A percentile compares a stretch with the other conserved stretches of the same genome.
phyloP scores from a whole-genome alignment of 163 green algal species.

The Volvox carteri region DNA sequence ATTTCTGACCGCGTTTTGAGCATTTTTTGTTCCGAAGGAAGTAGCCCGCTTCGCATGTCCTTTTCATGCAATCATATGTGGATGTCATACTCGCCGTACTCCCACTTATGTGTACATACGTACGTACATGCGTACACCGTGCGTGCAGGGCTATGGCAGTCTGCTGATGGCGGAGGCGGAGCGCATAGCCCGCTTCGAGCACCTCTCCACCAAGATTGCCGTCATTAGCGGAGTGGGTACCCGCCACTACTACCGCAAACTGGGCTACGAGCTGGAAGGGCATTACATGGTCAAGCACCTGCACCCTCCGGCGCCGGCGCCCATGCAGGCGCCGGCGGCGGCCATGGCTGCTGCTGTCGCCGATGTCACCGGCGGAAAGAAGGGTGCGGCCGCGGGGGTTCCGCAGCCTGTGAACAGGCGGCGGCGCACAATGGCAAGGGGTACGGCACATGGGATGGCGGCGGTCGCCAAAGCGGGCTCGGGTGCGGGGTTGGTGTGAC shows the following conservation, averaged over 20 bases:
- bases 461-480: too few species aligned
- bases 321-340: background rate
- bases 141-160: conserved; percentile 90
- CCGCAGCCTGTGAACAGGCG: conserved; percentile 9
- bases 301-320: background rate
- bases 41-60: too few species aligned
- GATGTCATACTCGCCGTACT: too few species aligned
- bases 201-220: conserved; percentile 89
- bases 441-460: background rate
- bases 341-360: background rate
- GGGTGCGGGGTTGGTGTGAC: too few species aligned
- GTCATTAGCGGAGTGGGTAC: conserved; percentile 98
- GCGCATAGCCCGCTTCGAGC: conserved; percentile 91
- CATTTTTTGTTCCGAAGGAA: too few species aligned
- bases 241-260: conserved; percentile 96
- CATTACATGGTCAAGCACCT: conserved; percentile 97
- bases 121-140: background rate
- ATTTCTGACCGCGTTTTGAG: too few species aligned
- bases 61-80: too few species aligned
- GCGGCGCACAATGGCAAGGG: conserved; percentile 16
- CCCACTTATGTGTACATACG: too few species aligned
- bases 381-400: background rate
- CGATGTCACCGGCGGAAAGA: background rate
- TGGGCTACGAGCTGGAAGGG: conserved; percentile 96
- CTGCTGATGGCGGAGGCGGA: conserved; percentile 97